Percentiles rank a stretch among this genome's conserved stretches.
Conservation (phyloP, 2,329 filamentous ascomycete genomes). For the Seiridium unicorne region DNA sequence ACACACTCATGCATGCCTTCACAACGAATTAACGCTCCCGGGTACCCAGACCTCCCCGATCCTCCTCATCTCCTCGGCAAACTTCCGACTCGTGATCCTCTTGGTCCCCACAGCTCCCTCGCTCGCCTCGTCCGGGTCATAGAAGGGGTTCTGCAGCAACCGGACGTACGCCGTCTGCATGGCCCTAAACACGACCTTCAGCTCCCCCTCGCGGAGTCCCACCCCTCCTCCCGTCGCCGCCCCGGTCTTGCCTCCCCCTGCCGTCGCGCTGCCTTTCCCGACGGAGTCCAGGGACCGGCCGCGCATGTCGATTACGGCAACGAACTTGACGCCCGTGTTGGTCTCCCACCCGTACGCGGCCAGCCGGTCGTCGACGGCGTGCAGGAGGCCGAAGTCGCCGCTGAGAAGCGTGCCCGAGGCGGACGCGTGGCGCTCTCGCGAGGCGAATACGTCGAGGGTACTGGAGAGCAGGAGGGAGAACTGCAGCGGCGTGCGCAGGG, state of each 20-base stretch:
- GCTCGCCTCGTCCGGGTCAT: slow-evolving; percentile 82
- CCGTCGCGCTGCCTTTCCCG: no score
- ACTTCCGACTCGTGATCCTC: slow-evolving; percentile 78
- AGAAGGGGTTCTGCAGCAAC: slow-evolving; percentile 92
- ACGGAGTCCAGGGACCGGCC: slow-evolving; percentile 50
- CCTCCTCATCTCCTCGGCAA: slow-evolving; percentile 76
- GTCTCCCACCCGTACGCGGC: slow-evolving; percentile 96
- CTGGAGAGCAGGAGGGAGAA: slow-evolving; percentile 90
- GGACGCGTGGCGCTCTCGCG: slow-evolving; percentile 71
- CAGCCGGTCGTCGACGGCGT: slow-evolving; percentile 89
- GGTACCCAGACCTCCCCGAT: slow-evolving; percentile 86
- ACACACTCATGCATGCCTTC: not conserved
- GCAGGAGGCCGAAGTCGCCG: slow-evolving; percentile 87
- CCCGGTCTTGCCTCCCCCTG: slow-evolving; percentile 15
- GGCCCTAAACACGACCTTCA: slow-evolving; percentile 86
- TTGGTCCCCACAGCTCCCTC: slow-evolving; percentile 42
- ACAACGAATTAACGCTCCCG: slow-evolving; percentile 44
- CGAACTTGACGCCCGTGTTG: slow-evolving; percentile 89
- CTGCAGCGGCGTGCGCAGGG: slow-evolving; percentile 73
- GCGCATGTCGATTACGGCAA: slow-evolving; percentile 88
- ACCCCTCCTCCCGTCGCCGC: slow-evolving; percentile 36
- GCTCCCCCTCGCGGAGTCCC: slow-evolving; percentile 79
- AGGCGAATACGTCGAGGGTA: slow-evolving; percentile 90
- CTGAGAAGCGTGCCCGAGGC: slow-evolving; percentile 47
- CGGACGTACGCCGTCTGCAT: slow-evolving; percentile 91